These are phyloP conservation scores for Pythium graminicola DNA, from an alignment of 352 stramenopile genomes.

Conservation along the genomic window DNA sequence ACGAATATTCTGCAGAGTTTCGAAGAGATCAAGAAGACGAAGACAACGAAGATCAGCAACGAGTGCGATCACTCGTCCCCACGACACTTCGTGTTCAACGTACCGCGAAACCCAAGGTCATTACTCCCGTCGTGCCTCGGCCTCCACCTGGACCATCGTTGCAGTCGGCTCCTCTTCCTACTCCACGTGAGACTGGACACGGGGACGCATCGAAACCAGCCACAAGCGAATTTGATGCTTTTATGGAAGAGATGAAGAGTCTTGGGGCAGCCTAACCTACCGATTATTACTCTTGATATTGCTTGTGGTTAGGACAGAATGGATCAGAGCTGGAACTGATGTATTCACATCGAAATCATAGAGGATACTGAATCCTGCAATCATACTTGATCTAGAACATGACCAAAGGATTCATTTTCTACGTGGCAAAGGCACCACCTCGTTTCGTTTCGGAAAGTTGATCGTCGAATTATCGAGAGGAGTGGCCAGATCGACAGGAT, in stretches of 20 bases:
- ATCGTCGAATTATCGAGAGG: too few relatives aligned
- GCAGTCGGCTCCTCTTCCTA: background rate
- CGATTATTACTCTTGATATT: background rate
- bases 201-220: conserved; percentile 20
- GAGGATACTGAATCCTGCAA: too few relatives aligned
- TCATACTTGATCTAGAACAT: too few relatives aligned
- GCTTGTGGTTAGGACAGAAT: background rate
- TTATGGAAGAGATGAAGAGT: conserved; percentile 64
- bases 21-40: conserved; percentile 22
- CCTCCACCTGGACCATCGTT: conserved; percentile 5
- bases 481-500: too few relatives aligned
- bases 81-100: conserved; percentile 55
- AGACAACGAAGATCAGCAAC: conserved; percentile 31
- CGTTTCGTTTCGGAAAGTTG: too few relatives aligned
- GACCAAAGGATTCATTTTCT: too few relatives aligned
- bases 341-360: too few relatives aligned
- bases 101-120: background rate
- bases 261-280: conserved; percentile 15
- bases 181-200: too few relatives aligned
- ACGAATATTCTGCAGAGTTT: background rate
- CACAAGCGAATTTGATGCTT: conserved; percentile 56
- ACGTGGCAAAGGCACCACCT: too few relatives aligned
- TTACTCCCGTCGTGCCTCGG: conserved; percentile 1
- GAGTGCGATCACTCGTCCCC: conserved; percentile 52
- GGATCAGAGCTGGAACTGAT: background rate